Base-by-base conservation (phyloP, 2,329 filamentous ascomycete species). In the Aulographum hederae region DNA sequence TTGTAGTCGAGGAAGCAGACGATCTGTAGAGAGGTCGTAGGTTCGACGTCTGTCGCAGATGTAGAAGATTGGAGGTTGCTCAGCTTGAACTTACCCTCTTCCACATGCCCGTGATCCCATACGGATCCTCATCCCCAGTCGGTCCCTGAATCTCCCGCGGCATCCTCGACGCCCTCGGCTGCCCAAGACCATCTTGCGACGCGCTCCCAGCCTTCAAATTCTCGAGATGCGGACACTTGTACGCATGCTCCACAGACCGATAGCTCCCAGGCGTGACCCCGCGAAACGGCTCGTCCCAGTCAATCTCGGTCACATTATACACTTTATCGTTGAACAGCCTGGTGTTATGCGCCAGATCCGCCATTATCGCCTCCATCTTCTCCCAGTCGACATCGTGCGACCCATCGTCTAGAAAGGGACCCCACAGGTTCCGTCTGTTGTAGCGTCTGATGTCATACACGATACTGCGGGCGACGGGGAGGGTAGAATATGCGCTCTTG, bases 361-460 rank as follows among this genome's bases (percentile, higher is more conserved):
- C 57, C 60, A 82, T 68, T 33, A 82, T 67, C 6, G 75, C 72
- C 50, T 85, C 78, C 8, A 84, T 54, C 54, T 78, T 80, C 50
- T 85, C 77, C 79, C 79, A 86, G 50, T 86, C 78, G 0, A 80
- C 73, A 4, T 53, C 50, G 32, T 61, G 62, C 2, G 58, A 63
- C 2, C 65, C 68, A 43, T 84, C 77, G 31, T 67, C 56, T 43
- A 65, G 54, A 43, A 80, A 85, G 0, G 79, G 79, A 0, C 79
- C 79, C 78, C 78, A 85, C 21, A 60, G 48, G 1, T 65, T 74
- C 17, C 51, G 47, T 2, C 55, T 47, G 0, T 67, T 76, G 48
- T 81, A 79, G 39, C 74, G 63, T 1, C 78, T 61, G 30, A 85
- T 52, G 45, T 85, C 78, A 40, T 85, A 86, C 3, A 85, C 75